These are phyloP conservation scores for Apostasia ramifera DNA, from an alignment of 106 monocot genomes.

Conservation along the genomic window DNA sequence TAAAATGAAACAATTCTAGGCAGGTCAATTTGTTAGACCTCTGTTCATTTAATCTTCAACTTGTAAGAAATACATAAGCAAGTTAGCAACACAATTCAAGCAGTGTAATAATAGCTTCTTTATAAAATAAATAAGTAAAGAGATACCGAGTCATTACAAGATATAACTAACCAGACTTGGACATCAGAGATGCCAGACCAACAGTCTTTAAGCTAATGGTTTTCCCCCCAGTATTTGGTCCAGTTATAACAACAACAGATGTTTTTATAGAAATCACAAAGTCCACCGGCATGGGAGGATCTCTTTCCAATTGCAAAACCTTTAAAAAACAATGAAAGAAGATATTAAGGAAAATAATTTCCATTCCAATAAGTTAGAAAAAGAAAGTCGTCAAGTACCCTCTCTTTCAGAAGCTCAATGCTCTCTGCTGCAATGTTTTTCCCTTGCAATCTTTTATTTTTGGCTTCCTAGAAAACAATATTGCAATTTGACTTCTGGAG, in stretches of 20 bases:
- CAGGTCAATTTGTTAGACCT: too few species aligned
- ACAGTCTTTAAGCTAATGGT: constrained; percentile 86
- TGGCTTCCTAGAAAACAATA: constrained; percentile 39
- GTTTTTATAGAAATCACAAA: constrained; percentile 60
- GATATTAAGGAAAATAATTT: neutral
- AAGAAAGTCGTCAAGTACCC: constrained; percentile 19
- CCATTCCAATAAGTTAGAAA: neutral
- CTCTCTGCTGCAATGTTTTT: constrained; percentile 19
- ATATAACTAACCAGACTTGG: constrained; percentile 60
- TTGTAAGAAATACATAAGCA: too few species aligned
- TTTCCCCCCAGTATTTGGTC: constrained; percentile 91
- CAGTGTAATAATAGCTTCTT: neutral
- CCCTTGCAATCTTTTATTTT: constrained; percentile 52
- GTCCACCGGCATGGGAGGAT: constrained; percentile 65
- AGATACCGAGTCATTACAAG: neutral
- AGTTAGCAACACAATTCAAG: neutral
- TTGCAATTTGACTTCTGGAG: too few species aligned
- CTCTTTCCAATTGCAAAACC: constrained; percentile 52
- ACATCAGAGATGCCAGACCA: constrained; percentile 83
- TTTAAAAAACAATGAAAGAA: constrained; percentile 10
- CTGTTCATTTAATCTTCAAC: too few species aligned
- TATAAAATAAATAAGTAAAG: neutral
- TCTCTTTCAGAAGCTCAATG: constrained; percentile 31
- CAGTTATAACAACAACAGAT: constrained; percentile 71
- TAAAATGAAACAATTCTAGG: too few species aligned